Evolutionary conservation across 148 eudicot genomes (phyloP).

Genomic region (Diospyros lotus): DNA sequence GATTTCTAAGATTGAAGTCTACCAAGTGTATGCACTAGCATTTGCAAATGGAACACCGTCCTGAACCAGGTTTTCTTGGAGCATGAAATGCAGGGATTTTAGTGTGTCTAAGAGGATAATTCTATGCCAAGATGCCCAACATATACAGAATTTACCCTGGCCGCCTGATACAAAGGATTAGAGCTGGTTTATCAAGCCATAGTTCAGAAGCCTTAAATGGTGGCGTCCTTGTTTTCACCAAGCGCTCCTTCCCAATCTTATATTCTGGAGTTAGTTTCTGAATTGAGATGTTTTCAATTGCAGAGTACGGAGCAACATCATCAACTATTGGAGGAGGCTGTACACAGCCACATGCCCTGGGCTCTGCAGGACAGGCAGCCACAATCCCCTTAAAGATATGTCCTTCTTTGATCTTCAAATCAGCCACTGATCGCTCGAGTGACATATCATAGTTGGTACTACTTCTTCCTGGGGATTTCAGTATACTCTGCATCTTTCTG

Average conservation of each 20-base stretch:
- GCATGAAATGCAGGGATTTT: no score
- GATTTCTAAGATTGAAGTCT: neutral
- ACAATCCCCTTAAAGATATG: conserved; percentile 44
- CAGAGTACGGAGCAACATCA: conserved; percentile 36
- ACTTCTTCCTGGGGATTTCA: conserved; percentile 12
- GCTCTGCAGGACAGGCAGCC: conserved; percentile 33
- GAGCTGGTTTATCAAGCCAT: conserved; percentile 44
- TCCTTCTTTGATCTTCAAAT: conserved; percentile 37
- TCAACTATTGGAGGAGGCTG: conserved; percentile 35
- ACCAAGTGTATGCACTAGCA: neutral
- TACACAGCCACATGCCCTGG: conserved; percentile 46
- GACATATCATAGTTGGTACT: conserved; percentile 15
- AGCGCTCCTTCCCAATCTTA: conserved; percentile 37
- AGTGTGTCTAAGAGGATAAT: no score
- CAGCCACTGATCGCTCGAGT: conserved; percentile 26
- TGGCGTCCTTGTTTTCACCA: conserved; percentile 39
- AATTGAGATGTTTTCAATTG: conserved; percentile 33
- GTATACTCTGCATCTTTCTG: conserved; percentile 18
- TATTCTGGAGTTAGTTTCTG: conserved; percentile 48
- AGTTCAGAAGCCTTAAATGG: conserved; percentile 42
- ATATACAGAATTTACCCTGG: conserved; percentile 30
- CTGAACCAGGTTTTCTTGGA: no score
- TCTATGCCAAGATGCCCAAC: no score
- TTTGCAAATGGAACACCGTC: no score
- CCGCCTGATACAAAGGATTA: conserved; percentile 40